Percentiles rank a stretch among this genome's conserved stretches.
Evolutionary conservation across 116 monocot genomes (phyloP).

Genomic region (Dioscorea cayenensis): DNA sequence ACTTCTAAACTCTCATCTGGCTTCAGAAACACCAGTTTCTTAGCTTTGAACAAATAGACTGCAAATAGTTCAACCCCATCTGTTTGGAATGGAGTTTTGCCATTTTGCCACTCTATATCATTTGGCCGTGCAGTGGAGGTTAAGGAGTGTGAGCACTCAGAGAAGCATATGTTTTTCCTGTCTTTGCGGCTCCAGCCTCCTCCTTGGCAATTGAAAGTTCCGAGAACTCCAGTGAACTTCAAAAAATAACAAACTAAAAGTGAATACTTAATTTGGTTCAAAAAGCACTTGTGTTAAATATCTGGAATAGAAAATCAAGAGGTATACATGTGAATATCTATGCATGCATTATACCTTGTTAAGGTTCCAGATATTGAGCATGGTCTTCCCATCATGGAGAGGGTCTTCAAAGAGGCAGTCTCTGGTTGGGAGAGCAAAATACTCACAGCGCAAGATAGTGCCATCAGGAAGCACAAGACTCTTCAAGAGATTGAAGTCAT

Average conservation of each 20-base stretch:
- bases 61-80: slow-evolving; percentile 31
- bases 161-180: slow-evolving; percentile 42
- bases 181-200: slow-evolving; percentile 67
- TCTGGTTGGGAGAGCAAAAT: slow-evolving; percentile 65
- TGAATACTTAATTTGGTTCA: background rate
- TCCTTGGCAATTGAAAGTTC: slow-evolving; percentile 92
- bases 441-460: slow-evolving; percentile 56
- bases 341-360: slow-evolving; percentile 42
- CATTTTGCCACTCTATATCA: slow-evolving; percentile 67
- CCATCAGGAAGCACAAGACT: slow-evolving; percentile 60
- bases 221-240: slow-evolving; percentile 62
- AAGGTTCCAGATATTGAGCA: slow-evolving; percentile 92
- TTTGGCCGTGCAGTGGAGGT: slow-evolving; percentile 21
- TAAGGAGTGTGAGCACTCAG: slow-evolving; percentile 41
- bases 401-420: slow-evolving; percentile 75
- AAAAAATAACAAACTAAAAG: background rate
- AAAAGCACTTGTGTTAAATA: background rate
- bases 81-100: slow-evolving; percentile 9
- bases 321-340: no score
- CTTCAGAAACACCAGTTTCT: slow-evolving; percentile 34
- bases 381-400: slow-evolving; percentile 67
- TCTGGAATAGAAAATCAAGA: no score
- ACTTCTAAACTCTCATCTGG: slow-evolving; percentile 36
- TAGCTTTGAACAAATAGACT: slow-evolving; percentile 35
- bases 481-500: slow-evolving; percentile 59